phyloP scores from a whole-genome alignment of 2,329 filamentous ascomycete genomes.

The Neofusicoccum umdonicola region DNA sequence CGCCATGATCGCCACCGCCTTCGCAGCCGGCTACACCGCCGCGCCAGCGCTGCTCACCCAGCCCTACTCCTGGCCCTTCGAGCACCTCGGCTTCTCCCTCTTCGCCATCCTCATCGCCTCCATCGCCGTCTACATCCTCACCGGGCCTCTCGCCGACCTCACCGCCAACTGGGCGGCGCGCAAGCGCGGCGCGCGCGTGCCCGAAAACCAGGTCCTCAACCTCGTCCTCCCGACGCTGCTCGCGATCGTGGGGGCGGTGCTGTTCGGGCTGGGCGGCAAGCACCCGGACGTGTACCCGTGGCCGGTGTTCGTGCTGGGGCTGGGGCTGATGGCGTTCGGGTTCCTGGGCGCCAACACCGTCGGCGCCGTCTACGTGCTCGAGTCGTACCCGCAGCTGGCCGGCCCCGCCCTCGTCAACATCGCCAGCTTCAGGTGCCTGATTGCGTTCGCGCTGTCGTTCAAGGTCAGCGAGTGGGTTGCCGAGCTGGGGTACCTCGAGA shows the following conservation, averaged over 20 bases:
- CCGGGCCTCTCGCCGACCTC: slow-evolving; percentile 27
- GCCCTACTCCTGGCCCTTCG: slow-evolving; percentile 10
- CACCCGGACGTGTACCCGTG: slow-evolving; percentile 24
- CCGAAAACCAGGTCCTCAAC: slow-evolving; percentile 30
- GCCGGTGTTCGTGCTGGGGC: slow-evolving; percentile 26
- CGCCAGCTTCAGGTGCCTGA: slow-evolving; percentile 29
- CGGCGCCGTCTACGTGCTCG: slow-evolving; percentile 30
- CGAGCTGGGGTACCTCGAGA: slow-evolving; percentile 26
- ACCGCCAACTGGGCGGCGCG: slow-evolving; percentile 26
- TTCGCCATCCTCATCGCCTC: slow-evolving; percentile 23
- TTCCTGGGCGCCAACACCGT: slow-evolving; percentile 31
- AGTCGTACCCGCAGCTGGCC: slow-evolving; percentile 31
- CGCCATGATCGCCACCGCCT: slow-evolving; percentile 28
- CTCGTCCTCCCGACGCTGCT: slow-evolving; percentile 26
- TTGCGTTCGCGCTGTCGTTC: slow-evolving; percentile 30
- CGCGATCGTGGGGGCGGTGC: slow-evolving; percentile 25
- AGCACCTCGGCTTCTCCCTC: slow-evolving; percentile 12
- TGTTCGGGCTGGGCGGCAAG: slow-evolving; percentile 28
- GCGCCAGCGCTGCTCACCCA: slow-evolving; percentile 2
- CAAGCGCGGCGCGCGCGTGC: slow-evolving; percentile 25
- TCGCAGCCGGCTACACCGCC: slow-evolving; percentile 21
- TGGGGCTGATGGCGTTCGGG: slow-evolving; percentile 29
- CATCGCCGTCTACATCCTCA: slow-evolving; percentile 23
- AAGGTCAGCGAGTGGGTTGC: slow-evolving; percentile 27
- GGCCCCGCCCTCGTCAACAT: slow-evolving; percentile 32